phyloP scores from a whole-genome alignment of 306 rosid species.

The Citrullus colocynthis region DNA sequence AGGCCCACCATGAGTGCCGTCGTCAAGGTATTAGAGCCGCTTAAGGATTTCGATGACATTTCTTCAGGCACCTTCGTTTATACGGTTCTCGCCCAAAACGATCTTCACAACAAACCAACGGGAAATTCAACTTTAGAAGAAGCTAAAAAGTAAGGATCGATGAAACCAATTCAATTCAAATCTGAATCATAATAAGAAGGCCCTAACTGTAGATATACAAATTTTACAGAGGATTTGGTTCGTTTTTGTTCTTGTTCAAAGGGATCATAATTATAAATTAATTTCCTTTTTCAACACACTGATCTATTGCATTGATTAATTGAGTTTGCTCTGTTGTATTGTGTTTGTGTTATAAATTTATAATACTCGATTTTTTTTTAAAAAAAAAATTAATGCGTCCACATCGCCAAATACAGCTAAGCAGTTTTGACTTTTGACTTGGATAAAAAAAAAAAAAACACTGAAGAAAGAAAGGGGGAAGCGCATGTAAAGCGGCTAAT shows the following conservation, averaged over 20 bases:
- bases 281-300: neutral
- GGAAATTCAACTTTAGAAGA: too few species aligned
- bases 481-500: neutral
- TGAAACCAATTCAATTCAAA: neutral
- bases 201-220: neutral
- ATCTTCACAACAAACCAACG: too few species aligned
- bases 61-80: conserved; percentile 9
- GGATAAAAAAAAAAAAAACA: neutral
- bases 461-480: neutral
- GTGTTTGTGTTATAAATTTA: neutral
- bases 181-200: neutral
- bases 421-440: neutral
- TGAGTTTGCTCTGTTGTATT: neutral
- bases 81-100: neutral
- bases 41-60: conserved; percentile 9
- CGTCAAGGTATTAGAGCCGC: conserved; percentile 4
- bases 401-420: neutral
- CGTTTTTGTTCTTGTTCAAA: neutral
- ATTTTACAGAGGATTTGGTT: neutral
- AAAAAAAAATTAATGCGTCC: neutral
- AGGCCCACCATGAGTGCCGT: conserved; percentile 14
- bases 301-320: conserved; percentile 2
- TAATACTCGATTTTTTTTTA: neutral
- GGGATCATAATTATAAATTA: neutral
- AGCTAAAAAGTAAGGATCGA: too few species aligned